A percentile compares a stretch with the other conserved stretches of the same genome.
Conservation (phyloP, 2,329 filamentous ascomycete species). For the Fusarium phyllophilum region DNA sequence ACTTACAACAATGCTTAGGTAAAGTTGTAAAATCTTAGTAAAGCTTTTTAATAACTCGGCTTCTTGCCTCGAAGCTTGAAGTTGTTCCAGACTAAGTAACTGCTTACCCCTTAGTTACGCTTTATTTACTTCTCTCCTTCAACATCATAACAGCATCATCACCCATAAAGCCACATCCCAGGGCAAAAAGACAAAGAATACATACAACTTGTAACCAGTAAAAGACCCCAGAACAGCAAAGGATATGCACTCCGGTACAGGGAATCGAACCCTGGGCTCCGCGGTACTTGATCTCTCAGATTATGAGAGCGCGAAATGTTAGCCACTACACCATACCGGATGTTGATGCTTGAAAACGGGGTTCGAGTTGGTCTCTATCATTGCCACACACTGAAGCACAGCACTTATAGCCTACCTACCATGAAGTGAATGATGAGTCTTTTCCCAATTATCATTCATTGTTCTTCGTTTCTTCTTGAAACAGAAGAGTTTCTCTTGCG, state of each 20-base stretch:
- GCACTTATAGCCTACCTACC: neutral
- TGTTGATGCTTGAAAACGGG: neutral
- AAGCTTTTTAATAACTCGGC: neutral
- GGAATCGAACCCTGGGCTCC: slow-evolving; percentile 46
- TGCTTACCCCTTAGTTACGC: neutral
- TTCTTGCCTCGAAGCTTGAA: neutral
- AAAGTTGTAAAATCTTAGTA: no score
- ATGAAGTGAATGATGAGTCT: no score
- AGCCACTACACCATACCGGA: slow-evolving; percentile 50
- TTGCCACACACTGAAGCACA: accelerated
- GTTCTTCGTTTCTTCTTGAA: neutral
- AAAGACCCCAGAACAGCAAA: neutral
- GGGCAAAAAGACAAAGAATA: neutral
- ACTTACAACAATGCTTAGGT: neutral
- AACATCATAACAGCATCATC: no score
- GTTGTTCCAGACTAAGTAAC: neutral
- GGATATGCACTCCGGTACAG: slow-evolving; percentile 38
- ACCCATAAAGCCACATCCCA: neutral
- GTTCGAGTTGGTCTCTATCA: accelerated
- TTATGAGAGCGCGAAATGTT: slow-evolving; percentile 48
- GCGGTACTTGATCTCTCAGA: slow-evolving; percentile 37
- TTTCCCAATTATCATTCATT: neutral
- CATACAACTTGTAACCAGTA: accelerated
- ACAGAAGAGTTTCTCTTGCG: neutral
- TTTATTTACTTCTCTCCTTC: neutral